Evolutionary conservation across 1,284 basidiomycete genomes (phyloP), one percentile per base, ranked within the genome.

Genomic region (Cutaneotrichosporon arboriforme): DNA sequence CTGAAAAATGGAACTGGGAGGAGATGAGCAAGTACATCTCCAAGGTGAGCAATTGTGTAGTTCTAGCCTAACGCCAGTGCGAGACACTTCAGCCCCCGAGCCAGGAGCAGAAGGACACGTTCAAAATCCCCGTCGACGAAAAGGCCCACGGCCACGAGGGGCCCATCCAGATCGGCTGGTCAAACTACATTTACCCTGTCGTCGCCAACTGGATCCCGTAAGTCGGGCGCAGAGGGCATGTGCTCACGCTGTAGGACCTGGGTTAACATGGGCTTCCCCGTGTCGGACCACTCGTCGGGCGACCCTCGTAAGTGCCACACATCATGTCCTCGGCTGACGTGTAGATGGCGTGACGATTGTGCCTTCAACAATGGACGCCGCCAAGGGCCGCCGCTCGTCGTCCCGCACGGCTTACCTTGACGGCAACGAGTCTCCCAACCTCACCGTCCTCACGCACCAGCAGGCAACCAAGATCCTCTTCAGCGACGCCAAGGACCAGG

Each of bases 381-480:
- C 68, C 23, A 86, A 83, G 60, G 78, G 81, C 77, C 82, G 81
- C 1, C 80, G 86, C 37, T 85, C 83, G 4, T 84, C 85, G 71
- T 78, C 84, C 4, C 80, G 50, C 14, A 40, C 81, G 1, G 85
- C 80, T 0, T 88, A 87, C 76, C 80, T 87, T 62, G 83, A 86
- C 63, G 78, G 81, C 5, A 74, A 82, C 34, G 77, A 79, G 3
- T 78, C 84, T 39, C 46, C 77, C 26, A 88, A 88, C 68, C 79
- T 88, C 42, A 79, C 80, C 54, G 81, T 88, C 55, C 72, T 77
- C 47, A 79, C 78, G 0, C 73, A 73, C 33, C 73, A 79, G 76
- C 63, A 82, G 74, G 86, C 83, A 31, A 85, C 85, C 17, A 78
- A 80, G 54, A 69, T 88, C 44, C 65, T 81, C 38, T 87, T 88